Base-by-base conservation (phyloP, 1,284 basidiomycete genomes). In the Marasmius oreades region DNA sequence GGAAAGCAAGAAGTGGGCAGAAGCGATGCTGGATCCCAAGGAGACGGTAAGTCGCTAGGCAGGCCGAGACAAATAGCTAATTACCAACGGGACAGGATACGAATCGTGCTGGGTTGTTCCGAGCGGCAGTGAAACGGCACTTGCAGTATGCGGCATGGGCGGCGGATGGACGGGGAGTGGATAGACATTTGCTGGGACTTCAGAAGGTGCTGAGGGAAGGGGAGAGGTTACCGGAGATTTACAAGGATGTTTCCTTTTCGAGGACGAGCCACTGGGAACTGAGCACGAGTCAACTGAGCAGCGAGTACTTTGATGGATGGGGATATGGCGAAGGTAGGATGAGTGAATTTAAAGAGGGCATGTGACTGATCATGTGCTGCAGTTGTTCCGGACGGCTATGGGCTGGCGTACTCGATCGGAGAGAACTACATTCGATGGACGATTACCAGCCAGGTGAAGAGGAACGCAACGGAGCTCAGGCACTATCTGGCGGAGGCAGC, bases 351-450 rank as follows among this genome's bases (percentile, higher is more conserved):
- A 45, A 7, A 26, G 58, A n/a, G 57, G 28, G 52, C 48, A 22
- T 56, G 20, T 53, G 37, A 22, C 37, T 24, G 55, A 33, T 43
- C 34, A 5, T 33, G 22, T 53, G n/a, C 42, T 60, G 1, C 60
- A 89, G 93, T 96, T 45, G 92, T 95, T 0, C 82, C 88, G 6
- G 93, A 98, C 64, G 97, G 96, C 14, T 99, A 93, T 67, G 96
- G 97, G 10, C 75, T 98, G 39, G 88, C 93, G 36, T 99, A 99
- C 73, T 83, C 92, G 2, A 96, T 99, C 68, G 93, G 90, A 55
- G 88, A 93, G 62, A 74, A 89, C 58, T 88, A 90, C 64, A 84
- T 99, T 60, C 87, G 93, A 56, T 98, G 96, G 90, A 94, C 93
- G 47, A 89, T 98, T 64, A 98, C 95, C 53, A 90, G 88, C 56